phyloP scores from a whole-genome alignment of 345 rosid species.

The Excoecaria cochinchinensis region DNA sequence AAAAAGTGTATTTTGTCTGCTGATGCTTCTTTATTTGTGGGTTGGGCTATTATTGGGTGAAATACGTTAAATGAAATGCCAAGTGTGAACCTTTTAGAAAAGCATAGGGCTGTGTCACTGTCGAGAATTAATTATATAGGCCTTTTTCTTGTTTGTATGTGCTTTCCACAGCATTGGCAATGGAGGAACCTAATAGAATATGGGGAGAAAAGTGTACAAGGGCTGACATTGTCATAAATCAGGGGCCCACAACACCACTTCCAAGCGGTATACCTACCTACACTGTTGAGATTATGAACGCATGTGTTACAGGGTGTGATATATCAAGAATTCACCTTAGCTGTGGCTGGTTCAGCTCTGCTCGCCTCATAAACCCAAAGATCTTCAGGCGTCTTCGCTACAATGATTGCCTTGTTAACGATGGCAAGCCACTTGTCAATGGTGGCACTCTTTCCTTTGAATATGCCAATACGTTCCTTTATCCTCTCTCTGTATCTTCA shows the following conservation, averaged over 20 bases:
- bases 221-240: conserved; percentile 64
- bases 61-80: conserved; percentile 3
- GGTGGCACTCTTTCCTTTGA: conserved; percentile 65
- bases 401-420: conserved; percentile 84
- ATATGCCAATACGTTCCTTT: conserved; percentile 72
- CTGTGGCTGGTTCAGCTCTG: conserved; percentile 97
- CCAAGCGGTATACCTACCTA: conserved; percentile 79
- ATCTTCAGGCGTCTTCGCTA: conserved; percentile 74
- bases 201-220: conserved; percentile 57
- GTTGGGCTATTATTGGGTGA: not conserved
- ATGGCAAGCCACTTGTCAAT: conserved; percentile 62
- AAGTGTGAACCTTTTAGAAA: conserved; percentile 10
- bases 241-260: conserved; percentile 63
- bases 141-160: conserved; percentile 5
- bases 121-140: conserved; percentile 6
- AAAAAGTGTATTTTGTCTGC: conserved; percentile 50
- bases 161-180: conserved; percentile 22
- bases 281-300: conserved; percentile 71
- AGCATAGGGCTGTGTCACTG: conserved; percentile 6
- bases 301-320: conserved; percentile 63
- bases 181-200: conserved; percentile 49
- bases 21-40: conserved; percentile 21
- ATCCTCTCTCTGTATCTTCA: conserved; percentile 68
- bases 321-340: conserved; percentile 63
- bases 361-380: conserved; percentile 65